Percentiles rank a stretch among this genome's conserved stretches.
These are phyloP conservation scores for Podospora sp. DNA, from an alignment of 495 filamentous ascomycete species.

Conservation along the genomic window DNA sequence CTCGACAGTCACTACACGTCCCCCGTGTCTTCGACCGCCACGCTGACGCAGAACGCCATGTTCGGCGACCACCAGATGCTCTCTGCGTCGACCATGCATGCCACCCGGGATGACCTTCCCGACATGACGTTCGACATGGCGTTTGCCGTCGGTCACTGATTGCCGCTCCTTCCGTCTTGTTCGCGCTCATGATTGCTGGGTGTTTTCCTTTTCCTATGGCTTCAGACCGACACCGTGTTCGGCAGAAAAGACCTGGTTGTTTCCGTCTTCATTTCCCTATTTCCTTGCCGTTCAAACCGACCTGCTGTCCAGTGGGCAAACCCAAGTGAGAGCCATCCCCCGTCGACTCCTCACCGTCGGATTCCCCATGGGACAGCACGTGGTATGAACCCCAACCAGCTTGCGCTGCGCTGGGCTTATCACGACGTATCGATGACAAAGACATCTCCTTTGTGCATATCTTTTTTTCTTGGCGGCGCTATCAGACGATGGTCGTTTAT, in stretches of 20 bases:
- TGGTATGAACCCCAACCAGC: background rate
- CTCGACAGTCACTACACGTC: slow-evolving; percentile 42
- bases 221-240: background rate
- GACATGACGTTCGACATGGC: slow-evolving; percentile 39
- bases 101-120: slow-evolving; percentile 21
- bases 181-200: background rate
- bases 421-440: background rate
- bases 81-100: slow-evolving; percentile 15
- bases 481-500: background rate
- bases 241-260: background rate
- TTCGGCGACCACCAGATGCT: slow-evolving; percentile 29
- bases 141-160: slow-evolving; percentile 24
- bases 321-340: background rate
- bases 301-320: background rate
- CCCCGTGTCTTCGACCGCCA: slow-evolving; percentile 44
- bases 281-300: slow-evolving; percentile 1
- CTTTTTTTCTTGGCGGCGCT: background rate
- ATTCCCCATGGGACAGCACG: background rate
- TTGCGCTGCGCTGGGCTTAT: background rate
- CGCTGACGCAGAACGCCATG: slow-evolving; percentile 39
- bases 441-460: slow-evolving; percentile 14
- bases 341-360: background rate
- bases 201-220: background rate
- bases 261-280: slow-evolving; percentile 21
- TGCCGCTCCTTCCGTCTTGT: background rate